Percentiles rank a stretch among this genome's conserved stretches.
phyloP scores from a whole-genome alignment of 441 rosid genomes.

The Populus hybrid region DNA sequence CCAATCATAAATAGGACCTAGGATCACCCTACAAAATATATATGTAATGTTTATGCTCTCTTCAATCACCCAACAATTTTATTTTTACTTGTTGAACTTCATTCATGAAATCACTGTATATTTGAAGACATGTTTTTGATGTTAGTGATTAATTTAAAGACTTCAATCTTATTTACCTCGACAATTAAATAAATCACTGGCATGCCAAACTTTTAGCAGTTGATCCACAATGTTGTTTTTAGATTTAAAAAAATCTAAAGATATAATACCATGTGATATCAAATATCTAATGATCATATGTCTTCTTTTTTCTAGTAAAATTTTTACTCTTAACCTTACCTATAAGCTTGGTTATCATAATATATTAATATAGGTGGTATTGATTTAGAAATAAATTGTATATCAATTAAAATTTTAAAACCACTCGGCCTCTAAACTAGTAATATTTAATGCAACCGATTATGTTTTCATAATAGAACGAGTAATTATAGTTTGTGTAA shows the following conservation, averaged over 20 bases:
- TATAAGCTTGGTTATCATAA: not conserved
- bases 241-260: too few species aligned
- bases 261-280: too few species aligned
- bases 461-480: not conserved
- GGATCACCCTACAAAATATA: not conserved
- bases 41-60: not conserved
- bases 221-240: too few species aligned
- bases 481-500: not conserved
- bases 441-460: not conserved
- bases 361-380: not conserved
- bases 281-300: too few species aligned
- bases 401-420: not conserved
- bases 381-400: not conserved
- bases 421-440: not conserved
- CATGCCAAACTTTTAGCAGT: not conserved
- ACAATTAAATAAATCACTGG: not conserved
- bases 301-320: accelerated
- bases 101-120: too few species aligned
- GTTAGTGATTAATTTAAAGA: not conserved
- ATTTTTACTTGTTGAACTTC: too few species aligned
- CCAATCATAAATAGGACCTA: not conserved
- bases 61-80: not conserved
- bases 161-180: not conserved
- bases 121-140: too few species aligned
- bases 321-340: not conserved